Evolutionary conservation across 1,139 yeast species (phyloP), one percentile per base, ranked within the genome.

Genomic region (Saccharomyces hybrid): DNA sequence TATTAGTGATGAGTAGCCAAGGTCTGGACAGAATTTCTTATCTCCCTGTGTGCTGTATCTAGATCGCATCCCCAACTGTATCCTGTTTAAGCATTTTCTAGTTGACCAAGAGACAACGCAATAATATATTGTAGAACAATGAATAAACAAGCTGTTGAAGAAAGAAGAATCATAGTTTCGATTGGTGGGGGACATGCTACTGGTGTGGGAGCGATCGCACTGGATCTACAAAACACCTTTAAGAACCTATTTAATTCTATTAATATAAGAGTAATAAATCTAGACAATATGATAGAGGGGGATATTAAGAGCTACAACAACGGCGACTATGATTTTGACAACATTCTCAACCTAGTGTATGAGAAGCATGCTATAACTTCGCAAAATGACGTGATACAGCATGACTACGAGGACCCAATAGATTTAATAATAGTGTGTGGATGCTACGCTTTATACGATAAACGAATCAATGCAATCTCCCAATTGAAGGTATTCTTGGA

Each of bases 111-210:
- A 4, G 4, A 24, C 26, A 24, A 24, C 26, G 26, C 6, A 24
- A 24, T 4, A 24, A 5, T 24, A 4, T 12, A 31, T 31, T 31
- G 6, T 3, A 12, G 14, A 31, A 31, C 34, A 31, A 31, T 31
- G 34, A 31, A 31, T 31, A 31, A 31, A 16, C 53, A 53, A 56
- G 48, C 57, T n/a, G 54, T 52, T 8, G 52, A 49, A n/a, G 48
- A 52, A 31, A 58, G 50, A 21, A 52, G 73, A 6, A 72, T 78
- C 48, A 62, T 83, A 6, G 76, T 85, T 1, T 75, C 85, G 16
- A 75, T 86, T 46, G 93, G 85, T 1, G 93, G 95, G 8, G 93
- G 93, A 2, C 89, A 84, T 66, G 84, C 84, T 31, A 77, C 89
- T 12, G 93, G 91, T 19, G 60, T 64, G 9, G 53, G 58, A 50